A percentile compares a stretch with the other conserved stretches of the same genome.
Conservation (phyloP, 2,329 filamentous ascomycete species). For the Exophiala sideris region DNA sequence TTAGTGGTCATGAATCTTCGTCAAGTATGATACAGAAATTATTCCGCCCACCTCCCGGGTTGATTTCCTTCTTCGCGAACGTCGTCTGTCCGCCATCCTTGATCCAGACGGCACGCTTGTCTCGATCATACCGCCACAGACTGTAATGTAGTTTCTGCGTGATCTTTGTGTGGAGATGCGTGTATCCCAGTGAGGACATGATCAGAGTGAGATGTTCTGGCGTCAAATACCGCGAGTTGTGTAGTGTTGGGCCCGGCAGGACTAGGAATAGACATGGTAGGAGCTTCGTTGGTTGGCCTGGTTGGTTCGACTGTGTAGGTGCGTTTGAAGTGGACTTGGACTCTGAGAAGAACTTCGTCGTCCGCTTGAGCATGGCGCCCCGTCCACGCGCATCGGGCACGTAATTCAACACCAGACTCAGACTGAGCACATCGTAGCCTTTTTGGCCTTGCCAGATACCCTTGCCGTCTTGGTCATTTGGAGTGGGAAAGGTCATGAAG, state of each 20-base stretch:
- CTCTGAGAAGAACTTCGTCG: conserved; percentile 61
- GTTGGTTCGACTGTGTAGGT: background rate
- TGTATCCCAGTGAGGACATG: conserved; percentile 74
- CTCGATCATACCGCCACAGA: conserved; percentile 63
- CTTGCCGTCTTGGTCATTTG: conserved; percentile 40
- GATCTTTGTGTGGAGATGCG: conserved; percentile 62
- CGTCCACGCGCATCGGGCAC: conserved; percentile 72
- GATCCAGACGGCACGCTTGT: conserved; percentile 8
- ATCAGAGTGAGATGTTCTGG: conserved; percentile 66
- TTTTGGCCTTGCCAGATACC: conserved; percentile 45
- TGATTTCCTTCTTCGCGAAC: conserved; percentile 72
- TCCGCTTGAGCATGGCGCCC: conserved; percentile 81
- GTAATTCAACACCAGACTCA: conserved; percentile 92
- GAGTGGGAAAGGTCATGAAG: conserved; percentile 85
- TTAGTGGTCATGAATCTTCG: background rate
- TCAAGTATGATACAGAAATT: conserved; percentile 81
- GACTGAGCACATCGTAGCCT: conserved; percentile 81
- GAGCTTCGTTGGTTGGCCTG: conserved; percentile 21
- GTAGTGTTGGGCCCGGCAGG: conserved; percentile 79
- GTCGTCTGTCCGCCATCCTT: conserved; percentile 28
- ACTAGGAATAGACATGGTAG: conserved; percentile 82
- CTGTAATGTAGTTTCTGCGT: conserved; percentile 85
- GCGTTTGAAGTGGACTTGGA: too few relatives aligned
- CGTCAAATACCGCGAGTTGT: conserved; percentile 86
- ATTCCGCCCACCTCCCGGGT: conserved; percentile 73